A percentile compares a stretch with the other conserved stretches of the same genome.
Conservation (phyloP, 176 grass and related monocot species). For the Dendrocalamus sinicus region DNA sequence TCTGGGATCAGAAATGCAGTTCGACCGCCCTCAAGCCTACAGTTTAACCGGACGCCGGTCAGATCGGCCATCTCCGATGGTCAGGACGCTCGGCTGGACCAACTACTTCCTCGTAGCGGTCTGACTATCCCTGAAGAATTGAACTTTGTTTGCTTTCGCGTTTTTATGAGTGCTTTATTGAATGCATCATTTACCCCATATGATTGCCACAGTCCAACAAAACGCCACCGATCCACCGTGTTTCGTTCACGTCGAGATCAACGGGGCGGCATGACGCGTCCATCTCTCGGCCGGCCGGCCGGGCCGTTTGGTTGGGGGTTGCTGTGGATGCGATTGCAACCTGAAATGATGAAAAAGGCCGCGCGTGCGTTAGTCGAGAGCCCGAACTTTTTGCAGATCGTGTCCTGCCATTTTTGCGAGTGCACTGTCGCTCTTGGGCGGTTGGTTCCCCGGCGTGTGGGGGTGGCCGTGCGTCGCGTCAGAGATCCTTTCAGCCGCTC, state of each 20-base stretch:
- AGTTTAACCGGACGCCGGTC: no score
- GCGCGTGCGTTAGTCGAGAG: neutral
- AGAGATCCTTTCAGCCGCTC: neutral
- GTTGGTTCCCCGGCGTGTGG: neutral
- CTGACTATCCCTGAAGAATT: no score
- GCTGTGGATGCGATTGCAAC: neutral
- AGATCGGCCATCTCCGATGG: no score
- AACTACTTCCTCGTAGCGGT: no score
- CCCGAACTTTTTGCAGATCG: no score
- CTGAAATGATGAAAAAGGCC: conserved; percentile 8
- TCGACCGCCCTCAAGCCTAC: no score
- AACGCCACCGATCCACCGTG: neutral
- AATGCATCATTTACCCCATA: no score
- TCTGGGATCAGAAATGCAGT: no score
- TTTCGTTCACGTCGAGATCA: neutral
- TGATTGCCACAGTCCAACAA: neutral
- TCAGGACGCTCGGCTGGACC: no score
- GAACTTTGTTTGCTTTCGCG: no score
- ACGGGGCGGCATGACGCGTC: neutral
- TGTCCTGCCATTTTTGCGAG: conserved; percentile 2
- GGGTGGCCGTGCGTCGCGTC: neutral
- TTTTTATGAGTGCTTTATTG: no score
- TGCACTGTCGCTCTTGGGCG: neutral
- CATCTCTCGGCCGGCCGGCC: neutral
- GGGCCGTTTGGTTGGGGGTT: neutral